Evolutionary conservation across 2,329 filamentous ascomycete species (phyloP), one percentile per base, ranked within the genome.

Genomic region (Xylariaceae sp.): DNA sequence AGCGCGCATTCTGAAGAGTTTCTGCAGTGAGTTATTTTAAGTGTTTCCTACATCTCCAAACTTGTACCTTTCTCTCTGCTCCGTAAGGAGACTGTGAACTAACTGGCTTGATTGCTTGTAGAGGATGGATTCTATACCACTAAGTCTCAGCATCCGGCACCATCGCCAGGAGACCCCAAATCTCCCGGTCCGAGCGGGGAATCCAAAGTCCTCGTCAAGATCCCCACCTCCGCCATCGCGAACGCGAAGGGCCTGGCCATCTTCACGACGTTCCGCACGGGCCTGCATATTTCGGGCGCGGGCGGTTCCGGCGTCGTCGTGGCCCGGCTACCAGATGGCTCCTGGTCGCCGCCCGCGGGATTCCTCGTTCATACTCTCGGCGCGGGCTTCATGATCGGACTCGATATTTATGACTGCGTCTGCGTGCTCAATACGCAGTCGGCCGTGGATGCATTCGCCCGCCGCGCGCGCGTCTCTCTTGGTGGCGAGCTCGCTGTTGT

Each of bases 371-470:
- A 94, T 69, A 91, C 90, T 0, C 83, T 91, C 1, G 91, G 89
- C 3, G 83, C 92, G 1, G 92, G 92, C 0, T 91, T 96, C 70
- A 81, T 94, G 58, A 84, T 90, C 1, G 92, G 92, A 11, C 83
- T 94, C 11, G 92, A 96, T 72, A 92, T 96, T 24, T 96, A 95
- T 76, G 92, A 96, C 72, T 95, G 90, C 65, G 90, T 96, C 2
- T 86, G 92, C 21, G 89, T 96, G 31, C 92, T 96, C 73, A 96
- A 96, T 75, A 90, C 84, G 3, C 80, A 84, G 37, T 83, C 90
- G 64, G 91, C 91, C 0, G 78, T 96, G 37, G 84, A 89, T 14
- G 89, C 90, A 0, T 96, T 96, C 73, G 89, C 88, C 58, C 86
- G 85, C 56, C 81, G 44, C 34, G 53, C 90, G 1, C 84, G 91